Percentiles rank a stretch among this genome's conserved stretches.
Evolutionary conservation across 768 basidiomycete species (phyloP).

Genomic region (Botryobasidium botryosum): DNA sequence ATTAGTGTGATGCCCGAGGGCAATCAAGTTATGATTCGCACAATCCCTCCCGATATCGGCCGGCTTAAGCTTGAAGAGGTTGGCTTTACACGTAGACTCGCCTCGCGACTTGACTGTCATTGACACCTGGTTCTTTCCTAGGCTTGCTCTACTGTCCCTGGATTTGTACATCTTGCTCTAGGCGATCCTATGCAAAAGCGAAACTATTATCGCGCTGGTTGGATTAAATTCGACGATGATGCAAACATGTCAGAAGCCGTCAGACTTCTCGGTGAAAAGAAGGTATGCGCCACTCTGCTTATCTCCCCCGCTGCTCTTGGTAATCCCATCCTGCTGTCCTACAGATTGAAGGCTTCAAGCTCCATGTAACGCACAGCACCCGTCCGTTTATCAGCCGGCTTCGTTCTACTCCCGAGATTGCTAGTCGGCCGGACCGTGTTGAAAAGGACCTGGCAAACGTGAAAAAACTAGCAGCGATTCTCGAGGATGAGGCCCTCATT

Average conservation of each 20-base stretch:
- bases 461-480: constrained; percentile 47
- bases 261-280: constrained; percentile 61
- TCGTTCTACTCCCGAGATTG: constrained; percentile 66
- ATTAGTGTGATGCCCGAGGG: constrained; percentile 54
- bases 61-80: constrained; percentile 84
- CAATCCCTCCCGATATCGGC: constrained; percentile 85
- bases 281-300: constrained; percentile 31
- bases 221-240: constrained; percentile 76
- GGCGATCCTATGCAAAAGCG: constrained; percentile 88
- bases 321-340: background rate
- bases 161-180: constrained; percentile 76
- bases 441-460: constrained; percentile 66
- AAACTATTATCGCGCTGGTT: constrained; percentile 87
- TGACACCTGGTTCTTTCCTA: constrained; percentile 24
- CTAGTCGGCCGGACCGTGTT: constrained; percentile 64
- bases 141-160: constrained; percentile 61
- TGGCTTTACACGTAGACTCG: constrained; percentile 17
- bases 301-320: too few species aligned
- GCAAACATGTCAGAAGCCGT: constrained; percentile 65
- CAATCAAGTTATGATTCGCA: constrained; percentile 87
- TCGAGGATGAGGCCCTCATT: constrained; percentile 52
- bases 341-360: constrained; percentile 87
- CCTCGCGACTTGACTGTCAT: too few species aligned
- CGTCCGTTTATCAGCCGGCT: constrained; percentile 63
- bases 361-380: constrained; percentile 71